phyloP scores from a whole-genome alignment of 352 stramenopile species.

The Globisporangium yorkense region DNA sequence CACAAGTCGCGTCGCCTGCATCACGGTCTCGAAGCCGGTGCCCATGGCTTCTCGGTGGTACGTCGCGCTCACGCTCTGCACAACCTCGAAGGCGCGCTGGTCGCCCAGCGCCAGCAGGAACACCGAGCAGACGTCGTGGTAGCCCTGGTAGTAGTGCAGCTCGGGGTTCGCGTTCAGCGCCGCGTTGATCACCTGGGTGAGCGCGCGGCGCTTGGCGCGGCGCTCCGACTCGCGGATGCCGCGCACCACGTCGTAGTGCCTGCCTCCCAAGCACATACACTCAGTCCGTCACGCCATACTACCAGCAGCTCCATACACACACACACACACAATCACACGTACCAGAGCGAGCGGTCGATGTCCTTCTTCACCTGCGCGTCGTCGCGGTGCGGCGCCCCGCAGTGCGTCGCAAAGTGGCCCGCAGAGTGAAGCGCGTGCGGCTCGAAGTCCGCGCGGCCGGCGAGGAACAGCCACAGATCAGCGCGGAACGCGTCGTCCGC shows the following conservation, averaged over 20 bases:
- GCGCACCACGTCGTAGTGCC: constrained; percentile 68
- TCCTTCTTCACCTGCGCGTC: constrained; percentile 75
- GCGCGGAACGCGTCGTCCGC: constrained; percentile 50
- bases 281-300: not conserved
- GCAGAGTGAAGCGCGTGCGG: constrained; percentile 10
- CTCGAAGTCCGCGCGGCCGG: constrained; percentile 20
- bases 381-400: constrained; percentile 36
- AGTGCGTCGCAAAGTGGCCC: constrained; percentile 10
- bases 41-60: constrained; percentile 90
- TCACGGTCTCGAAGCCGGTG: constrained; percentile 75
- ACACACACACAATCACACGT: not conserved
- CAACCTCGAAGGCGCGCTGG: constrained; percentile 51
- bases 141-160: constrained; percentile 88
- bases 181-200: constrained; percentile 55
- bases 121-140: constrained; percentile 90
- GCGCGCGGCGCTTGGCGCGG: constrained; percentile 42
- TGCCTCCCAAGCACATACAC: not conserved
- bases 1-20: constrained; percentile 56
- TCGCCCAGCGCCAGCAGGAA: constrained; percentile 80
- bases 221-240: constrained; percentile 61
- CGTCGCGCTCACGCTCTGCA: constrained; percentile 70
- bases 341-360: constrained; percentile 80
- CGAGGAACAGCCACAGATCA: constrained; percentile 58
- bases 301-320: not conserved
- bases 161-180: constrained; percentile 41